Conservation (phyloP, 2,329 filamentous ascomycete genomes). For the Decorospora gaudefroyi region DNA sequence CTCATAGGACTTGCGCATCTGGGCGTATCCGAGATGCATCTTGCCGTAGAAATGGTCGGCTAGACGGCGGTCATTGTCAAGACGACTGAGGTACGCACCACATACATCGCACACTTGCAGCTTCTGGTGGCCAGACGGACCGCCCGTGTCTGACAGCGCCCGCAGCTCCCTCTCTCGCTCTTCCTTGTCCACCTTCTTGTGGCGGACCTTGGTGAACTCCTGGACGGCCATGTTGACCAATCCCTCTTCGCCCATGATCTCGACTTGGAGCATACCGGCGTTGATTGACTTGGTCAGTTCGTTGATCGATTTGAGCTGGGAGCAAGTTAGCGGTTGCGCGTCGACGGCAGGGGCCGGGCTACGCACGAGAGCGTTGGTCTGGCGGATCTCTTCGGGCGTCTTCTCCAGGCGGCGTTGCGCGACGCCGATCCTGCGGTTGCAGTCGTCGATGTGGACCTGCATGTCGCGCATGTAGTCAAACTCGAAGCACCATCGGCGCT, state of each 20-base stretch:
- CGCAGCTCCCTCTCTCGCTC: constrained; percentile 89
- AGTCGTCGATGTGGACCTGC: constrained; percentile 95
- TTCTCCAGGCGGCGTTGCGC: constrained; percentile 92
- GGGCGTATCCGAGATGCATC: constrained; percentile 97
- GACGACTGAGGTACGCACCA: constrained; percentile 85
- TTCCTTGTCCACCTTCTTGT: constrained; percentile 77
- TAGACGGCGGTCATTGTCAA: constrained; percentile 91
- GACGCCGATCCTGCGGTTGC: constrained; percentile 88
- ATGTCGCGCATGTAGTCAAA: constrained; percentile 97
- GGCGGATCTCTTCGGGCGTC: constrained; percentile 94
- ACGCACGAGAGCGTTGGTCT: constrained; percentile 80
- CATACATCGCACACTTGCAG: constrained; percentile 98
- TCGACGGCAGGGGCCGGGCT: background rate
- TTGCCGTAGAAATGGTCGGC: constrained; percentile 99
- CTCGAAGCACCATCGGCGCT: constrained; percentile 83
- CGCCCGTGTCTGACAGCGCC: constrained; percentile 85
- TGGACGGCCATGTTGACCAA: constrained; percentile 81
- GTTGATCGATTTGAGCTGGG: constrained; percentile 76
- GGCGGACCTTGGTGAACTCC: constrained; percentile 84
- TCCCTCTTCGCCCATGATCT: constrained; percentile 79
- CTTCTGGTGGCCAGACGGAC: constrained; percentile 94
- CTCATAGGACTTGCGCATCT: constrained; percentile 95
- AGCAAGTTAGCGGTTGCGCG: constrained; percentile 18
- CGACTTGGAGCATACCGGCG: constrained; percentile 81
- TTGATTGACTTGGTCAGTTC: constrained; percentile 79